These are phyloP conservation scores for Acanthochlamys bracteata DNA, from an alignment of 106 monocot genomes.

Conservation along the genomic window DNA sequence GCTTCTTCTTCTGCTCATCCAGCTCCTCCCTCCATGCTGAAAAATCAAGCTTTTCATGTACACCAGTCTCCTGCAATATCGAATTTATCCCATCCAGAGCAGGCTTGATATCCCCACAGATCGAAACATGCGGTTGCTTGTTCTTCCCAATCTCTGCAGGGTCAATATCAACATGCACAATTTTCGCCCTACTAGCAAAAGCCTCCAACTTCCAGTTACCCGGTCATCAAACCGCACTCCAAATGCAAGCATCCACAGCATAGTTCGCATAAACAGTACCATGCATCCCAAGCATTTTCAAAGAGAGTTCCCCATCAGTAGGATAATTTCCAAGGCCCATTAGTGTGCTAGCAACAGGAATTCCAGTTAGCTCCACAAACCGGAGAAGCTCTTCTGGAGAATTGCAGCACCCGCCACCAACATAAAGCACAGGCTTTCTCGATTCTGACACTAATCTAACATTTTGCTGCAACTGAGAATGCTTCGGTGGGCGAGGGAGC, in stretches of 20 bases:
- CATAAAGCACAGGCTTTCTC: slow-evolving; percentile 57
- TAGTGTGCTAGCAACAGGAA: slow-evolving; percentile 77
- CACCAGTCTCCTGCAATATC: slow-evolving; percentile 21
- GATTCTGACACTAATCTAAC: slow-evolving; percentile 50
- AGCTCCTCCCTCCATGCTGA: slow-evolving; percentile 65
- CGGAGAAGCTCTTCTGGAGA: slow-evolving; percentile 48
- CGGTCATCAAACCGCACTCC: slow-evolving; percentile 92
- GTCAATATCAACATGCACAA: slow-evolving; percentile 92
- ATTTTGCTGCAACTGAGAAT: slow-evolving; percentile 40
- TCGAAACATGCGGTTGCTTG: slow-evolving; percentile 80
- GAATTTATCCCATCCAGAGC: slow-evolving; percentile 55
- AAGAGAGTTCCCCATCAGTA: slow-evolving; percentile 35
- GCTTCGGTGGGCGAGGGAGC: slow-evolving; percentile 49
- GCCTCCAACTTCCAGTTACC: slow-evolving; percentile 82
- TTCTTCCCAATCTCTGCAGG: slow-evolving; percentile 95
- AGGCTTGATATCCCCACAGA: slow-evolving; percentile 72
- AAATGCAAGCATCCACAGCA: slow-evolving; percentile 89
- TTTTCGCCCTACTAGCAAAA: slow-evolving; percentile 84
- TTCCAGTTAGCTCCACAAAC: slow-evolving; percentile 68
- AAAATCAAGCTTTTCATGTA: slow-evolving; percentile 39
- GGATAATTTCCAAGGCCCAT: slow-evolving; percentile 84
- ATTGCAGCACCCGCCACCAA: slow-evolving; percentile 68
- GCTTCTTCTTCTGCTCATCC: slow-evolving; percentile 44
- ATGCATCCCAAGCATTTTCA: slow-evolving; percentile 93
- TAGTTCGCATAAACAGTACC: slow-evolving; percentile 91